Conservation (phyloP, 225 moss, liverwort and hornwort species). For the Pseudoscleropodium purum region DNA sequence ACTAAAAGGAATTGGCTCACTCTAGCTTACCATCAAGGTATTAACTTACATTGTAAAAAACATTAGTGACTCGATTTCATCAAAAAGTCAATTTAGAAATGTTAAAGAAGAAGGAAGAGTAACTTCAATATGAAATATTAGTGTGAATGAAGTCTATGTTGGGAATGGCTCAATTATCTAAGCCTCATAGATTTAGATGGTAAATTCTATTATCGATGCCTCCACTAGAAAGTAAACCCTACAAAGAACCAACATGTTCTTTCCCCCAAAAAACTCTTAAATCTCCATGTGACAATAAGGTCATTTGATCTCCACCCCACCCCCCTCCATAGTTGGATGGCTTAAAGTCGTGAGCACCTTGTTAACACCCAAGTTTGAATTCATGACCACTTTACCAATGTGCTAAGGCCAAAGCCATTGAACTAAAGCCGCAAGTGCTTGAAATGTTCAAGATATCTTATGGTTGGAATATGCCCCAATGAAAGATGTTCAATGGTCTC, state of each 20-base stretch:
- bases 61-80: background rate
- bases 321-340: background rate
- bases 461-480: rapidly evolving
- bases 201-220: background rate
- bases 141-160: background rate
- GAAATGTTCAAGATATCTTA: background rate
- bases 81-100: no score
- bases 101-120: background rate
- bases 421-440: rapidly evolving
- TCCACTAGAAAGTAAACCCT: background rate
- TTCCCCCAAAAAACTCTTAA: rapidly evolving
- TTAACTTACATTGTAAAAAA: no score
- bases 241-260: background rate
- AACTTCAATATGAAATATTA: rapidly evolving
- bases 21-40: no score
- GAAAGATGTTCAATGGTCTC: background rate
- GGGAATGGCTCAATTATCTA: background rate
- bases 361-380: rapidly evolving
- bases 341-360: rapidly evolving
- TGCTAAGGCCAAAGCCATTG: background rate
- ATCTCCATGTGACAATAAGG: rapidly evolving
- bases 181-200: no score
- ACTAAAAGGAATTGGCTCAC: no score
- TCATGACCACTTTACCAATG: background rate
- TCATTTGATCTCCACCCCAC: rapidly evolving